Conservation (phyloP, 1,139 yeast genomes). For the Pichia sp. region DNA sequence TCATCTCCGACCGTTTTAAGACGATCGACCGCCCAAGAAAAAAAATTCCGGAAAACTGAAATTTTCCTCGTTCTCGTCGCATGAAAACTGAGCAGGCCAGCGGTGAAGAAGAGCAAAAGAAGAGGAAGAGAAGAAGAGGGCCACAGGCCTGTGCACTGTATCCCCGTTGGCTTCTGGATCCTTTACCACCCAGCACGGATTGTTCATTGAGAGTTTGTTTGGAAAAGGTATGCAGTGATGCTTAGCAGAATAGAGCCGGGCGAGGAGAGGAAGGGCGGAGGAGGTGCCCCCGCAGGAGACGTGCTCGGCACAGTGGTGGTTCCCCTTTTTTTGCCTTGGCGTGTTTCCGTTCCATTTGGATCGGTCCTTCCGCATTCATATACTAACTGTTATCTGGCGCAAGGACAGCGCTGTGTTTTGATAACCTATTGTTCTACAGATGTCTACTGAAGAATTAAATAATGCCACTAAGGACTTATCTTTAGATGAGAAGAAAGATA, state of each 20-base stretch:
- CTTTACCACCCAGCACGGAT: not conserved
- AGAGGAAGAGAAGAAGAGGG: not conserved
- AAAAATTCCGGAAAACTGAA: not conserved
- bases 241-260: not conserved
- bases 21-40: constrained; percentile 1
- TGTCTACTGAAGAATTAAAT: constrained; percentile 48
- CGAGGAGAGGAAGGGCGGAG: not conserved
- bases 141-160: not conserved
- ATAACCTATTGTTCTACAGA: constrained; percentile 10
- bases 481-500: constrained; percentile 36
- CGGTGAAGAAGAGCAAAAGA: not conserved
- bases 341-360: not conserved
- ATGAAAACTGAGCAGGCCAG: constrained; percentile 1
- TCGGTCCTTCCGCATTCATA: not conserved
- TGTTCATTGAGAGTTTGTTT: not conserved
- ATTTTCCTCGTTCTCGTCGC: constrained; percentile 7
- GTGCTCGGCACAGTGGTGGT: not conserved
- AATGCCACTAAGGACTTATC: constrained; percentile 52
- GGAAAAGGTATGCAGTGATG: not conserved
- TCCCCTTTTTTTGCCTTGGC: not conserved
- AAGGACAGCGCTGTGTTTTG: not conserved
- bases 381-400: not conserved
- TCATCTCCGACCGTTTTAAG: too few relatives aligned
- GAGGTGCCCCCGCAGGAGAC: not conserved
- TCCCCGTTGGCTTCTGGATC: not conserved